Evolutionary conservation across 1,284 basidiomycete genomes (phyloP).

Genomic region (Fomitopsis pinicola): DNA sequence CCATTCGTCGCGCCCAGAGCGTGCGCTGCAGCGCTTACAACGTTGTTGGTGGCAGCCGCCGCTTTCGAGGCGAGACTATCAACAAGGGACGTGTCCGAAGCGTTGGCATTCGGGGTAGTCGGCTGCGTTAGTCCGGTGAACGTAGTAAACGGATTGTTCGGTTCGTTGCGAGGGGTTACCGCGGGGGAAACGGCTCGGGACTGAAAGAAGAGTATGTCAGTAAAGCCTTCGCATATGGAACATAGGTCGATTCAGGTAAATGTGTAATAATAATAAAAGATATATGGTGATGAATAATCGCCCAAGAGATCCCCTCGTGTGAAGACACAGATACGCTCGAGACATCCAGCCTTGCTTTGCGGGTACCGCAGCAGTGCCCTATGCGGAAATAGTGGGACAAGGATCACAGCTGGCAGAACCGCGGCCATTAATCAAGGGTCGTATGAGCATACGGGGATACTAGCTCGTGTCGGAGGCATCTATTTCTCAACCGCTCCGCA

Average conservation of each 20-base stretch:
- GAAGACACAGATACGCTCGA: no score
- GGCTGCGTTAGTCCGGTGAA: conserved; percentile 27
- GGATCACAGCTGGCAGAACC: no score
- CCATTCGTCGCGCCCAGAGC: conserved; percentile 7
- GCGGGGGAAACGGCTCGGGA: conserved; percentile 38
- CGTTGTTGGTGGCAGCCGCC: conserved; percentile 1
- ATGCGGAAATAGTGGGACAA: no score
- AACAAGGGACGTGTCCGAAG: conserved; percentile 19
- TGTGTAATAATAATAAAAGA: no score
- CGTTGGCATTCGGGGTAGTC: conserved; percentile 2
- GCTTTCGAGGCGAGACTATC: conserved; percentile 16
- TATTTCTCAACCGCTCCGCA: background rate
- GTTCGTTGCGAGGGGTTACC: conserved; percentile 33
- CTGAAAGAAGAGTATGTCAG: conserved; percentile 19
- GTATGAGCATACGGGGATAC: background rate
- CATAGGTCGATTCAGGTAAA: no score
- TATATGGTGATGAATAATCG: no score
- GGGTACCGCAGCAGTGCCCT: no score
- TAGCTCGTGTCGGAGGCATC: background rate
- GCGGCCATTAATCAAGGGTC: background rate
- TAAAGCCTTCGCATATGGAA: no score
- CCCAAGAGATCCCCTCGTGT: no score
- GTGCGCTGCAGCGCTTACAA: conserved; percentile 5
- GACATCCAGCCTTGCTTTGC: no score
- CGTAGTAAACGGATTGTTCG: conserved; percentile 34